These are phyloP conservation scores for Fusarium algeriense DNA, from an alignment of 2,329 filamentous ascomycete species.

Conservation along the genomic window DNA sequence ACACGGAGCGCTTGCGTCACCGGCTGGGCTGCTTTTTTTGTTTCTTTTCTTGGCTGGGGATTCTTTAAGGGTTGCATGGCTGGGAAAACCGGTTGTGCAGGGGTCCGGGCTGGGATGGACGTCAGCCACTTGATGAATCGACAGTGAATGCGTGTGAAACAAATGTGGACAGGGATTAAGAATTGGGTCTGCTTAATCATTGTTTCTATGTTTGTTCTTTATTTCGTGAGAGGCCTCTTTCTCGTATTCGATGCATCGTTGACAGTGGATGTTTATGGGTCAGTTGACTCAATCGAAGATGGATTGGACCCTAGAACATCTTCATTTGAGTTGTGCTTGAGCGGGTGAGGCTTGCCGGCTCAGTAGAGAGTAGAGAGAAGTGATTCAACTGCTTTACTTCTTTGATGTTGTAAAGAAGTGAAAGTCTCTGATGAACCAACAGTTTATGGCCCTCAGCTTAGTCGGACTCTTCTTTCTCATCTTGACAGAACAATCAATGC, in stretches of 20 bases:
- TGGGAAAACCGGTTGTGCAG: constrained; percentile 40
- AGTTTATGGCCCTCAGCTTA: not conserved
- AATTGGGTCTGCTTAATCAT: constrained; percentile 16
- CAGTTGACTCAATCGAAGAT: not conserved
- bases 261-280: constrained; percentile 11
- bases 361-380: not conserved
- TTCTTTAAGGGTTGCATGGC: constrained; percentile 7
- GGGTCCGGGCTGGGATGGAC: constrained; percentile 9
- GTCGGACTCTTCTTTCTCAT: not conserved
- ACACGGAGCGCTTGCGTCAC: constrained; percentile 37
- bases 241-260: constrained; percentile 23
- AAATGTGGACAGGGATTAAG: not conserved
- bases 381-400: not conserved
- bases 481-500: not conserved
- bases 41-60: constrained; percentile 26
- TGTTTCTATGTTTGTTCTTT: constrained; percentile 29
- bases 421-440: not conserved
- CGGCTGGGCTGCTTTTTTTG: constrained; percentile 2
- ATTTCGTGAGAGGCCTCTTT: constrained; percentile 29
- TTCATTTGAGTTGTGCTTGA: constrained; percentile 15
- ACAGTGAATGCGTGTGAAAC: constrained; percentile 34
- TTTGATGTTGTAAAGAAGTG: not conserved
- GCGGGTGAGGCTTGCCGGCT: not conserved
- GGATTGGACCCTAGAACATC: constrained; percentile 35
- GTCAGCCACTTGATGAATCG: constrained; percentile 33